Base-by-base conservation (phyloP, 2,329 filamentous ascomycete genomes). In the Plectosphaerella cucumerina region DNA sequence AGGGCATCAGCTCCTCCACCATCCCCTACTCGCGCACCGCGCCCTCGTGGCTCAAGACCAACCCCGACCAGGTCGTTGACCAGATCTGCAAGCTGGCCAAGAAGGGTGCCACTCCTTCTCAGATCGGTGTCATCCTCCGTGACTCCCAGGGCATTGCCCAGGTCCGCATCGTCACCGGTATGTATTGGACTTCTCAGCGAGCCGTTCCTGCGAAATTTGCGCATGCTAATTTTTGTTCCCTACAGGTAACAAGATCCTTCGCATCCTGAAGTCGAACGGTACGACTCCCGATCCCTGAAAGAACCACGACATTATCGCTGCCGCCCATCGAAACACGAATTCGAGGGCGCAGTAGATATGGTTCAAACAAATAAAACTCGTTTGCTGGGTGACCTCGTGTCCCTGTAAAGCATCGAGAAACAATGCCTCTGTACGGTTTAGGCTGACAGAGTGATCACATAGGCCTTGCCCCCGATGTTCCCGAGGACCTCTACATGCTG, bases 401-500 rank as follows among this genome's bases (percentile, higher is more conserved):
- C 47, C 41, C 21, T 35, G 17, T 31, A 53, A 51, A 33, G 54
- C 54, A 61, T 53, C 35, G 17, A 37, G 51, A 53, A 41, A 56
- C 55, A 63, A 76, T 85, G 89, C 90, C 90, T 90, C 89, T 92
- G 87, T 80, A 84, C 88, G 89, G 90, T 93, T 80, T 76, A 78
- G 84, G 85, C 90, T 94, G 89, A 94, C 89, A 85, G 88, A 92
- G 91, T 84, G 91, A 95, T 86, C 72, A 80, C 71, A 70, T 81
- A 99, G 94, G 94, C 82, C 91, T 99, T 73, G 93, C 94, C 66
- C 94, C 95, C 74, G 92, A 97, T 76, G 87, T 99, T 68, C 94
- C 95, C 72, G 94, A 99, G 86, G 94, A 99, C 79, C 88, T 97
- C 65, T 99, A 97, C 88, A 96, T 96, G 89, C 84, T 97, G 76